These are phyloP conservation scores for Mycena venus DNA, from an alignment of 768 basidiomycete genomes.

Conservation along the genomic window DNA sequence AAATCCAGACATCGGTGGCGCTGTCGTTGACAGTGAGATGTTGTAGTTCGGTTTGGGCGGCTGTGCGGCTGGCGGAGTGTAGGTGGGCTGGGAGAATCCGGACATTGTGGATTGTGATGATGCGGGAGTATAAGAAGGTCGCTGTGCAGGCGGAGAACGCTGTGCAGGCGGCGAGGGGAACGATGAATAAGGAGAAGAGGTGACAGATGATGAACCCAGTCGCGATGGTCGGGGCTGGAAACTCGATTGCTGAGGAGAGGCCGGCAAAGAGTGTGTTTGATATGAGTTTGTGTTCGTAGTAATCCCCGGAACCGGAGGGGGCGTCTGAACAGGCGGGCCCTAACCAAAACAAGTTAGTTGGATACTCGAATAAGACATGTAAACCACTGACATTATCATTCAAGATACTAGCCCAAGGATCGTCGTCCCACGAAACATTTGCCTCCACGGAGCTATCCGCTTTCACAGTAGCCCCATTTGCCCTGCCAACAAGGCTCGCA, in stretches of 20 bases:
- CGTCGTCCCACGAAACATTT: slow-evolving; percentile 78
- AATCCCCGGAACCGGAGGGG: slow-evolving; percentile 35
- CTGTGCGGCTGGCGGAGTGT: slow-evolving; percentile 26
- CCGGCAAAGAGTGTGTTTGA: slow-evolving; percentile 52
- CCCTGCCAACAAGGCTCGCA: slow-evolving; percentile 84
- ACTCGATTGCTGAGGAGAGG: slow-evolving; percentile 48
- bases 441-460: slow-evolving; percentile 55
- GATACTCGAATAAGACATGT: not conserved
- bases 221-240: slow-evolving; percentile 56
- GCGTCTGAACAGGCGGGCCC: slow-evolving; percentile 39
- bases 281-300: slow-evolving; percentile 23
- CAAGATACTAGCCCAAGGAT: slow-evolving; percentile 88
- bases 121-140: slow-evolving; percentile 22
- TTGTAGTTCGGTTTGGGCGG: slow-evolving; percentile 69
- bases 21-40: slow-evolving; percentile 51
- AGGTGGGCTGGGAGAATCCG: slow-evolving; percentile 15
- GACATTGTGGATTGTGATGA: slow-evolving; percentile 21
- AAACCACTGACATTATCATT: slow-evolving; percentile 50
- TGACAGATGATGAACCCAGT: slow-evolving; percentile 52
- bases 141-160: slow-evolving; percentile 6
- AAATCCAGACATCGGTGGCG: slow-evolving; percentile 1
- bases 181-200: slow-evolving; percentile 46
- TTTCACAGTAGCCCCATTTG: slow-evolving; percentile 59
- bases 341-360: slow-evolving; percentile 6
- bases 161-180: slow-evolving; percentile 38